Evolutionary conservation across 441 rosid species (phyloP).

Genomic region (Erodium chrysanthum): DNA sequence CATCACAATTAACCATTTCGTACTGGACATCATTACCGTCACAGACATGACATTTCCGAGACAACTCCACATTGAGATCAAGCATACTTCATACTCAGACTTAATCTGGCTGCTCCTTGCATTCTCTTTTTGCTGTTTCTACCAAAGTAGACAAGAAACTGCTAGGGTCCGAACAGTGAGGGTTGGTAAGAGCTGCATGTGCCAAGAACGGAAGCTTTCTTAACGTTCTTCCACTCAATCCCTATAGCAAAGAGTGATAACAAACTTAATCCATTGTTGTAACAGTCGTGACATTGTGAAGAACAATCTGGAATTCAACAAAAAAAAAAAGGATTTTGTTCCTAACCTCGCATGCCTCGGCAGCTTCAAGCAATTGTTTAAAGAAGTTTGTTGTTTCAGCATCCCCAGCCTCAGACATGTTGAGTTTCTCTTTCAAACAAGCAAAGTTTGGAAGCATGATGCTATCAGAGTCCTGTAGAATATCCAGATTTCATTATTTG

Average conservation of each 20-base stretch:
- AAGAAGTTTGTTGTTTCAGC: conserved; percentile 28
- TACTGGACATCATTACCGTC: not conserved
- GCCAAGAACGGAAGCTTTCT: conserved; percentile 88
- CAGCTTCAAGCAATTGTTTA: conserved; percentile 64
- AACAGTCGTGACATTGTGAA: not conserved
- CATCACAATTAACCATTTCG: too few relatives aligned
- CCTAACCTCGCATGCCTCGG: conserved; percentile 74
- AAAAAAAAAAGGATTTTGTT: conserved; percentile 6
- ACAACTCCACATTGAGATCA: not conserved
- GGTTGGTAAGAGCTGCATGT: conserved; percentile 64
- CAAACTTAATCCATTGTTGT: not conserved
- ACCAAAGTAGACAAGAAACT: conserved; percentile 60
- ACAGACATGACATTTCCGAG: not conserved
- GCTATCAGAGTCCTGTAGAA: conserved; percentile 41
- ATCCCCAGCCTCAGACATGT: conserved; percentile 31
- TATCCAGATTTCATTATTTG: conserved; percentile 10
- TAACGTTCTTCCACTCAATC: conserved; percentile 78
- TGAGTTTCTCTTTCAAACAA: conserved; percentile 47
- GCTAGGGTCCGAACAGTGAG: conserved; percentile 41
- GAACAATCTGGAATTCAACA: not conserved
- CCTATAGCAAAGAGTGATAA: conserved; percentile 29
- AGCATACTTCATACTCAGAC: conserved; percentile 6
- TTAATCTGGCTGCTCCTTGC: conserved; percentile 51
- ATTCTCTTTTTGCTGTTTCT: conserved; percentile 56
- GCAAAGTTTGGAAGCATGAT: conserved; percentile 48